A percentile compares a stretch with the other conserved stretches of the same genome.
These are phyloP conservation scores for Cadophora sp. DNA, from an alignment of 2,329 filamentous ascomycete species.

Conservation along the genomic window DNA sequence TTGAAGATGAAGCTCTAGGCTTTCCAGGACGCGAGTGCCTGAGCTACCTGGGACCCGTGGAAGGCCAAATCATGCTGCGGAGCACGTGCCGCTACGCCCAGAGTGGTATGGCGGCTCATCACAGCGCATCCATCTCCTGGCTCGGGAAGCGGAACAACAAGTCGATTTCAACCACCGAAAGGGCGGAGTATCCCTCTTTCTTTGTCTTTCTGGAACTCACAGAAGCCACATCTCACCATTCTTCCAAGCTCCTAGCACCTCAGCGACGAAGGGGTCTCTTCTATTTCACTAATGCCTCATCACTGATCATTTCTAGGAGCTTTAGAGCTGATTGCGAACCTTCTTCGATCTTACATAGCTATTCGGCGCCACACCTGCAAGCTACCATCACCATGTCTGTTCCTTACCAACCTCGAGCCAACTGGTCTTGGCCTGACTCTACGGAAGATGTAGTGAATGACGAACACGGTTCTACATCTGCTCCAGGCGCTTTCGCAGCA, in stretches of 20 bases:
- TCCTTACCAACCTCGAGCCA: conserved; percentile 27
- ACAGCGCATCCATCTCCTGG: too few relatives aligned
- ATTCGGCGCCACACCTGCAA: conserved; percentile 27
- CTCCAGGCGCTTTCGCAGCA: conserved; percentile 9
- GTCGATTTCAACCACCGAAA: not conserved
- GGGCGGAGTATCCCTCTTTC: conserved; percentile 20
- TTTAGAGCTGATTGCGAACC: conserved; percentile 19
- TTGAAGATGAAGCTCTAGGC: conserved; percentile 32
- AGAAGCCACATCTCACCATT: conserved; percentile 35
- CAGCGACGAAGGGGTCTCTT: conserved; percentile 23
- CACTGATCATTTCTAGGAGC: conserved; percentile 32
- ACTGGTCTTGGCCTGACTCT: conserved; percentile 37
- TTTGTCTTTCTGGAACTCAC: conserved; percentile 31
- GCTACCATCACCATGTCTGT: conserved; percentile 33
- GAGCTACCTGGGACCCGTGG: not conserved
- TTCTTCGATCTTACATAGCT: conserved; percentile 33
- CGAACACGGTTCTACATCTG: conserved; percentile 14
- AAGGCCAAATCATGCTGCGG: conserved; percentile 17
- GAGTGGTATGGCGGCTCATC: not conserved
- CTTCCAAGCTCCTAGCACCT: conserved; percentile 14
- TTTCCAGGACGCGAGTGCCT: conserved; percentile 37
- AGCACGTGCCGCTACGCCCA: too few relatives aligned
- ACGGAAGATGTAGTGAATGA: conserved; percentile 16
- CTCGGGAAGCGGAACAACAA: conserved; percentile 1
- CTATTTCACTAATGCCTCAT: conserved; percentile 31